Evolutionary conservation across 1,284 basidiomycete species (phyloP).

Genomic region (Trametes polyzona): DNA sequence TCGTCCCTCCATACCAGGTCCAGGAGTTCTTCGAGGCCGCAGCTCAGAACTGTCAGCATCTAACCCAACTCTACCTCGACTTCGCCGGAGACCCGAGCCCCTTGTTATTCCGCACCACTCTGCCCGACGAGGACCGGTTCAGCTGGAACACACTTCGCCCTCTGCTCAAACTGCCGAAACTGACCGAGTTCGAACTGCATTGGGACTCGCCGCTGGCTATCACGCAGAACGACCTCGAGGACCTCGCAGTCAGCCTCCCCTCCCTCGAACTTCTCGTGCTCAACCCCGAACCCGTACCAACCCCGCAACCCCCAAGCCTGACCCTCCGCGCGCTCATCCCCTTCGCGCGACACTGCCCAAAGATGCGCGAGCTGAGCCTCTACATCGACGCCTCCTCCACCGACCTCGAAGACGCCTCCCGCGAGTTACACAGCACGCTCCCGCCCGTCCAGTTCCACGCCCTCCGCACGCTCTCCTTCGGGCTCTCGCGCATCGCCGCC

Average conservation of each 20-base stretch:
- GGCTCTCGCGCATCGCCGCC: slow-evolving; percentile 50
- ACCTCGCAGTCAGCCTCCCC: slow-evolving; percentile 55
- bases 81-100: slow-evolving; percentile 23
- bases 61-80: slow-evolving; percentile 46
- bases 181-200: slow-evolving; percentile 53
- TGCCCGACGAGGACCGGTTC: slow-evolving; percentile 37
- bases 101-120: slow-evolving; percentile 8
- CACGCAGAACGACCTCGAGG: slow-evolving; percentile 49
- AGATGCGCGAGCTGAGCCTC: slow-evolving; percentile 53
- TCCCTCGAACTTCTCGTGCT: slow-evolving; percentile 50
- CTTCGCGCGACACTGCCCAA: slow-evolving; percentile 58
- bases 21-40: slow-evolving; percentile 47
- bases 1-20: slow-evolving; percentile 46
- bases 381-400: slow-evolving; percentile 48
- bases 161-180: slow-evolving; percentile 46
- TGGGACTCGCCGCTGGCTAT: slow-evolving; percentile 57
- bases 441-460: slow-evolving; percentile 39
- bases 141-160: slow-evolving; percentile 54
- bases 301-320: slow-evolving; percentile 37
- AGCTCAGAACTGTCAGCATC: slow-evolving; percentile 48
- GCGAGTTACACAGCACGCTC: slow-evolving; percentile 12
- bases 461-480: slow-evolving; percentile 48
- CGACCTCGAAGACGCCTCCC: slow-evolving; percentile 27
- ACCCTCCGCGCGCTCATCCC: slow-evolving; percentile 55
- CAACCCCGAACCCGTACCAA: slow-evolving; percentile 52